Base-by-base conservation (phyloP, 495 filamentous ascomycete genomes). In the Rhypophila decipiens region DNA sequence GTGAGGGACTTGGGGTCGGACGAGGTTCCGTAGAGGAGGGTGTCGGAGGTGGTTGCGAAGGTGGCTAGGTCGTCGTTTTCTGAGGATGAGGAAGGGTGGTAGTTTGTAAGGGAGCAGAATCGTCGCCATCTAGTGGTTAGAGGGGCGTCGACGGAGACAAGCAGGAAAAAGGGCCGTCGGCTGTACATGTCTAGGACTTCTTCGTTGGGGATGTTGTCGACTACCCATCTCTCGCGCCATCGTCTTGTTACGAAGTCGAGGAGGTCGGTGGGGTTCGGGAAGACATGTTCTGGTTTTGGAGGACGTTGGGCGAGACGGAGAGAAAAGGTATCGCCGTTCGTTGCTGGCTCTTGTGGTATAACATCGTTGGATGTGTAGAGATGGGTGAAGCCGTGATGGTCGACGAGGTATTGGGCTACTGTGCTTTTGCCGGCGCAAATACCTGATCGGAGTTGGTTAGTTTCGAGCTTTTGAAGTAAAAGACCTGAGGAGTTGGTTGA, bases 61-160 rank as follows among this genome's bases (percentile, higher is more conserved):
- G 82, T 72, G 47, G 90, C 87, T 1, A 97, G 76, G 31, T 5
- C 85, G 85, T 62, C 90, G 86, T 27, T 90, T 75, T 58, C 80
- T 86, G 42, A 89, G 71, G 3, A 90, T 72, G 44, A 91, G 74
- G 64, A 7, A 22, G 38, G 24, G 18, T 46, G 46, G 34, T 40
- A 24, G 45, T 13, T 22, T 4, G 38, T 20, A 4, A 5, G 7
- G 27, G 7, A 7, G 27, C 27, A 67, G 52, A 64, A 88, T 39
- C 91, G 80, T 53, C 78, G 75, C 87, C 87, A 96, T 46, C 93
- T 82, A 20, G 88, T 72, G 47, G 75, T 81, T 4, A 95, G 73
- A 1, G 93, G 93, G 2, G 91, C 93, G 61, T 97, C 91, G 37
- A 98, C 80, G 60, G 86, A 90, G 49, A 97, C 75, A 13, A 97